Evolutionary conservation across 148 eudicot species (phyloP), one percentile per base, ranked within the genome.

Genomic region (Chenopodium berlandieri): DNA sequence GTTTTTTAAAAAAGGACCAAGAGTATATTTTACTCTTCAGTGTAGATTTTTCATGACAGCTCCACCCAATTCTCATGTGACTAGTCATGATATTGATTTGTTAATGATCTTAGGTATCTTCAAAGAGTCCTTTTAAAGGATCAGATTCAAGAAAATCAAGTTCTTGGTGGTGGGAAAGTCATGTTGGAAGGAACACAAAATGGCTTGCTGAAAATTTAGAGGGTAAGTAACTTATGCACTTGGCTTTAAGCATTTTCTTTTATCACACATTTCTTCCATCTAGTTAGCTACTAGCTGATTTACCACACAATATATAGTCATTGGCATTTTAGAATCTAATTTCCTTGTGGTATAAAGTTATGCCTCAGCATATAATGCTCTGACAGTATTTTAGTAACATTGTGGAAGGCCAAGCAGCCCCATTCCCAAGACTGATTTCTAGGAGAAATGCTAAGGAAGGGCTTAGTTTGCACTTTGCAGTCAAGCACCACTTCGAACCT

Each of bases 101-200:
- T 65, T 80, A 27, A 48, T 47, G 54, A 80, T 34, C 62, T 34
- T 46, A 84, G 86, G 84, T 65, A 32, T 40, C 27, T 54, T 3
- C 84, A 22, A 81, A 71, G 78, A 84, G 58, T 77, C 56, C 86
- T 75, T 62, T 34, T 46, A 80, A 77, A 84, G 86, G 78, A 66
- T 52, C 52, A 69, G 86, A 84, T 11, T 65, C 86, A 8, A 77
- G 86, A 82, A 84, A 84, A 73, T 89, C 95, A 48, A 90, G 87
- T 82, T 90, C 94, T 67, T 91, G 95, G 95, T 93, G 92, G 97
- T 93, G 92, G 93, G 98, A 95, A 82, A 93, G 92, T 82, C 94
- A 90, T 81, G 72, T 89, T 83, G 90, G 93, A 76, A 91, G 90
- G 83, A 93, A 91, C 83, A 71, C 90, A 3, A 95, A 88, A 86